Conservation (phyloP, 1,284 basidiomycete genomes). For the Stereum hirsutum region DNA sequence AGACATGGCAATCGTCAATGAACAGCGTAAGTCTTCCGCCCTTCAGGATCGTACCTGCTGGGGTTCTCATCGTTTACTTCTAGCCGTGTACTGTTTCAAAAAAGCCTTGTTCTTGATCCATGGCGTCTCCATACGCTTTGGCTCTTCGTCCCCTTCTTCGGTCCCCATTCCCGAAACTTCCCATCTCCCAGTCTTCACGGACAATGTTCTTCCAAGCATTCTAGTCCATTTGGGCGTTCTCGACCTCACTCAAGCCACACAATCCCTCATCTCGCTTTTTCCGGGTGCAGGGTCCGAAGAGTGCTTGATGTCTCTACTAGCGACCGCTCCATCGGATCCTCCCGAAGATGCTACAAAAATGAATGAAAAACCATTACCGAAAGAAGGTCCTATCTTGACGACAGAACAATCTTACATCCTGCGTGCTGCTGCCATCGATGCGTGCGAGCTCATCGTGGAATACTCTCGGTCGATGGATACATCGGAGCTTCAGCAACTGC, state of each 20-base stretch:
- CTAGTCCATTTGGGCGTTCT: conserved; percentile 72
- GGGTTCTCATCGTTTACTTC: conserved; percentile 3
- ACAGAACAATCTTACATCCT: conserved; percentile 61
- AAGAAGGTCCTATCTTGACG: conserved; percentile 57
- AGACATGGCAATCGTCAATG: conserved; percentile 60
- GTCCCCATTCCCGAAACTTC: conserved; percentile 56
- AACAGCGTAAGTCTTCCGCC: conserved; percentile 43
- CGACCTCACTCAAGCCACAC: conserved; percentile 38
- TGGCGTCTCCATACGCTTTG: conserved; percentile 58
- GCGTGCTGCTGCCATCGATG: conserved; percentile 73
- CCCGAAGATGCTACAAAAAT: conserved; percentile 11
- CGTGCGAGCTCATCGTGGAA: conserved; percentile 59
- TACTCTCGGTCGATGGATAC: conserved; percentile 37
- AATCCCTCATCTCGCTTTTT: conserved; percentile 32
- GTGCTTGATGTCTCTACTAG: conserved; percentile 31
- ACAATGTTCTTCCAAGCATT: conserved; percentile 83
- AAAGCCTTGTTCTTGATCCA: conserved; percentile 81
- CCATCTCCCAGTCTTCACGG: conserved; percentile 68
- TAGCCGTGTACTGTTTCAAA: conserved; percentile 82
- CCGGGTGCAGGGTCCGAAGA: conserved; percentile 29
- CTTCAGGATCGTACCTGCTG: not conserved
- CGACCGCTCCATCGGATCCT: conserved; percentile 11
- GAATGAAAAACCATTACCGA: conserved; percentile 20
- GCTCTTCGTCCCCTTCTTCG: conserved; percentile 32
- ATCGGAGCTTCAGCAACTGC: conserved; percentile 17